Evolutionary conservation across 2,329 filamentous ascomycete species (phyloP), one percentile per base, ranked within the genome.

Genomic region (Pseudogymnoascus sp.): DNA sequence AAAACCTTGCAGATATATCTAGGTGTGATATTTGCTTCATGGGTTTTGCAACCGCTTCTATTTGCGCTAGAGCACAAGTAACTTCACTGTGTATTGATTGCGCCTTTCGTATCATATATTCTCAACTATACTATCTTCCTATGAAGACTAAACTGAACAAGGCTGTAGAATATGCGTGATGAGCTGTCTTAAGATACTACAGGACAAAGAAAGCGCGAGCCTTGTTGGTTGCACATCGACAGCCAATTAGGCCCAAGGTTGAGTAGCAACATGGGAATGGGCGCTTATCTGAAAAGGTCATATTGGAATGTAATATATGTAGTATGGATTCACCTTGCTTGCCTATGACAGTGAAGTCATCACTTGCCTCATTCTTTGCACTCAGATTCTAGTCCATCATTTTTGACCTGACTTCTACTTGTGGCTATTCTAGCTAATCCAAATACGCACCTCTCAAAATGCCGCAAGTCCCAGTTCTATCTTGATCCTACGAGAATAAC

Each of bases 381-480:
- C 25, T 47, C 25, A 20, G 12, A 47, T 47, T 47, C 12, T 11
- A n/a, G 14, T 6, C 4, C 6, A 47, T 47, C 12, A 25, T 25
- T 14, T 47, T 25, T 6, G n/a, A 25, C 14, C 41, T 25, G 25
- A 5, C 41, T 25, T 47, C 12, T 25, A n/a, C 41, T n/a, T 12
- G 20, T 47, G 41, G n/a, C 14, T 11, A 41, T 22, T 41, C 39
- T 41, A 22, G 18, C 4, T 11, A 6, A 22, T 41, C 18, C 8
- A 33, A 37, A 57, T 33, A 65, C 38, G 62, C 50, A 61, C 20
- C 15, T 62, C 58, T 60, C 38, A 61, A 58, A 59, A 65, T 66
- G 65, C 43, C 57, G 62, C 63, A 58, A 43, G 62, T 60, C 39
- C 61, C 60, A 37, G 57, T 33, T 22, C 39, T 20, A n/a, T 39